A percentile compares a stretch with the other conserved stretches of the same genome.
Conservation (phyloP, 192 early-diverging fungal species). For the Radiomyces spectabilis region DNA sequence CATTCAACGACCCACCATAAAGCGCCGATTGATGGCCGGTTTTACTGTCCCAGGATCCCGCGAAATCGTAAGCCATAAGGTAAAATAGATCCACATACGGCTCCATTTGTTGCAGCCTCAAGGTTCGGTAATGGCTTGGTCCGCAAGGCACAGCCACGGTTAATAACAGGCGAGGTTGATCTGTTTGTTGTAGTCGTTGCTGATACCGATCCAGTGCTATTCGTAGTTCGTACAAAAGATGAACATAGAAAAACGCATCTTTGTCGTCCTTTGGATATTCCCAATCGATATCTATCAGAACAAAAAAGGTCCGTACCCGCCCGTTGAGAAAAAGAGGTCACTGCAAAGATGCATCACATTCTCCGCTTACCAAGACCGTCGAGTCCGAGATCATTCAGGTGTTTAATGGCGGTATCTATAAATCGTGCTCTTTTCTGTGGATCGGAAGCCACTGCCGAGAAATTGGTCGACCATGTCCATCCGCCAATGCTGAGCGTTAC, state of each 20-base stretch:
- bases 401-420: slow-evolving; percentile 40
- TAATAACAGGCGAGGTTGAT: slow-evolving; percentile 45
- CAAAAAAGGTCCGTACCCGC: too few species aligned
- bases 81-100: slow-evolving; percentile 76
- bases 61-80: slow-evolving; percentile 89
- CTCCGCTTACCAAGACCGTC: slow-evolving; percentile 40
- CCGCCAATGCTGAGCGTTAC: slow-evolving; percentile 71
- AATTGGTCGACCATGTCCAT: slow-evolving; percentile 73
- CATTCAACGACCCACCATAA: slow-evolving; percentile 51
- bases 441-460: slow-evolving; percentile 51
- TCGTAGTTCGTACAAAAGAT: slow-evolving; percentile 69
- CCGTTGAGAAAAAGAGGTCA: too few species aligned
- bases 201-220: slow-evolving; percentile 53
- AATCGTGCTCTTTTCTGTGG: slow-evolving; percentile 49
- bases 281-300: slow-evolving; percentile 63
- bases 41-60: slow-evolving; percentile 53
- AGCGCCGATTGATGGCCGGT: slow-evolving; percentile 89
- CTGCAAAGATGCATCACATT: background rate
- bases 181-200: slow-evolving; percentile 14
- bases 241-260: slow-evolving; percentile 78
- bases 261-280: slow-evolving; percentile 72
- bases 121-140: slow-evolving; percentile 50
- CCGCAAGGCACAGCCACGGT: slow-evolving; percentile 67
- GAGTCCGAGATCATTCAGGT: slow-evolving; percentile 40
- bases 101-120: slow-evolving; percentile 53